A percentile compares a stretch with the other conserved stretches of the same genome.
phyloP scores from a whole-genome alignment of 257 asterid genomes.

The Solanum habrochaites region DNA sequence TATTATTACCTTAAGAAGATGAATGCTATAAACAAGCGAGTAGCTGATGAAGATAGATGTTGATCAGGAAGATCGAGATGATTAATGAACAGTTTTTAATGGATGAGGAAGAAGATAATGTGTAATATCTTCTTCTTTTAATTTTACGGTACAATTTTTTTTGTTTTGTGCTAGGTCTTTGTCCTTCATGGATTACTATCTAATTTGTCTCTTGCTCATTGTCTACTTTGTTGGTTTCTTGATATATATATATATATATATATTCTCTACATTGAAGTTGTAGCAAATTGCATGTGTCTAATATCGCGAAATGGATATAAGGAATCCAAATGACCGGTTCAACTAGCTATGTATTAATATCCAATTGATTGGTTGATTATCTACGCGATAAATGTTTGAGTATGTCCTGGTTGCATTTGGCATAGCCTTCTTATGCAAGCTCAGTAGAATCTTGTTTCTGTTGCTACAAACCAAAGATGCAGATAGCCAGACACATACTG shows the following conservation, averaged over 20 bases:
- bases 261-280: not conserved
- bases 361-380: not conserved
- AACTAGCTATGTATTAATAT: no score
- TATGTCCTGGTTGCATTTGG: not conserved
- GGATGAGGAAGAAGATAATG: no score
- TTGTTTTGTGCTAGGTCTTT: not conserved
- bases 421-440: not conserved
- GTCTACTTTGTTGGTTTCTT: not conserved
- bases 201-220: not conserved
- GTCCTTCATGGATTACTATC: not conserved
- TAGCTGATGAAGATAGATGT: no score
- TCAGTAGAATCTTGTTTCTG: not conserved
- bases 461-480: not conserved
- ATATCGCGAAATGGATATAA: no score
- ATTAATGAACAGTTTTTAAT: no score
- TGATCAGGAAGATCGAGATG: no score
- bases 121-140: no score
- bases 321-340: no score
- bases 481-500: not conserved
- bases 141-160: no score
- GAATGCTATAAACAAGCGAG: no score
- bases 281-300: no score
- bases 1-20: no score
- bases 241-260: not conserved
- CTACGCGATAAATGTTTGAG: not conserved